Evolutionary conservation across 2,329 filamentous ascomycete species (phyloP).

Genomic region (Aureobasidium sp.): DNA sequence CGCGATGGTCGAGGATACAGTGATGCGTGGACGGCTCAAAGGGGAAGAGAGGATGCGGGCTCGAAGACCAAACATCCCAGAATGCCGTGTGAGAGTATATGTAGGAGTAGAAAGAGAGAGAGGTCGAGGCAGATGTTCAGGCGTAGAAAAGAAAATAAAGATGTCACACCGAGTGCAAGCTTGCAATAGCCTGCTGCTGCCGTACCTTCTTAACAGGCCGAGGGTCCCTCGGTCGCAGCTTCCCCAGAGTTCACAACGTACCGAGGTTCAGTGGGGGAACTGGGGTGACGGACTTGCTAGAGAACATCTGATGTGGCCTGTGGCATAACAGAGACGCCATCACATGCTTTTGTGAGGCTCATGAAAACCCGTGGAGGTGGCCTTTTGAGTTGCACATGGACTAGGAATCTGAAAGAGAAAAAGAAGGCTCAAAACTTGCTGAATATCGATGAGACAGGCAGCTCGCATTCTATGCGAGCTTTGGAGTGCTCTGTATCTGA

Average conservation of each 20-base stretch:
- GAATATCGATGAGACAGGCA: not conserved
- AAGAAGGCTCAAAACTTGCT: not conserved
- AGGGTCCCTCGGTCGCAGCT: constrained; percentile 3
- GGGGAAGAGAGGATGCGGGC: constrained; percentile 16
- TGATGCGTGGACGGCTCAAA: constrained; percentile 14
- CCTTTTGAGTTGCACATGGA: no score
- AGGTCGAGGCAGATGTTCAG: not conserved
- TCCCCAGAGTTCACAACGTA: not conserved
- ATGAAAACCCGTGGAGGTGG: no score
- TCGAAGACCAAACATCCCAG: constrained; percentile 17
- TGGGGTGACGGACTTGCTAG: not conserved
- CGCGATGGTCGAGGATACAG: constrained; percentile 1
- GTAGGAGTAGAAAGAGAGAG: not conserved
- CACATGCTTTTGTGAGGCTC: not conserved
- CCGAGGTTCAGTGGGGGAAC: constrained; percentile 9
- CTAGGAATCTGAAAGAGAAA: no score
- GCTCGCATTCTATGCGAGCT: constrained; percentile 2
- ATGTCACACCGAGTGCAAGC: not conserved
- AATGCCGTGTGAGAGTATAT: constrained; percentile 12
- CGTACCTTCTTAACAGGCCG: not conserved
- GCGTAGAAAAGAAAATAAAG: constrained; percentile 8
- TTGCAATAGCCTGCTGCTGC: not conserved
- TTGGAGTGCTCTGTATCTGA: not conserved
- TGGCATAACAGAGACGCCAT: no score
- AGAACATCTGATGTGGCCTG: not conserved